Conservation (phyloP, 179 eudicot species). For the Patellifolia procumbens region DNA sequence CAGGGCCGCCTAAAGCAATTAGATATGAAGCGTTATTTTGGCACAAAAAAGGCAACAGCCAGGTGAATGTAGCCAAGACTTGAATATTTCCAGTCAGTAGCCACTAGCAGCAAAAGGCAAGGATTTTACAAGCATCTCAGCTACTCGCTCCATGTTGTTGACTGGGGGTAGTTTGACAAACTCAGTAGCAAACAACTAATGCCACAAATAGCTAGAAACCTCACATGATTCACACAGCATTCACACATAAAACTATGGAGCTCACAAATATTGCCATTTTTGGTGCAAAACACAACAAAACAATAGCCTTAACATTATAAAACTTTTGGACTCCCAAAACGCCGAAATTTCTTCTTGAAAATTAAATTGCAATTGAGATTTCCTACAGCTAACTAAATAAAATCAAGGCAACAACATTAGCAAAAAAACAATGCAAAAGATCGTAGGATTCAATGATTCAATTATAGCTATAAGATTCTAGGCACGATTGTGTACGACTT, state of each 20-base stretch:
- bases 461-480: too few relatives aligned
- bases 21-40: not conserved
- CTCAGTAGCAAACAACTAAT: not conserved
- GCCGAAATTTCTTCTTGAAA: too few relatives aligned
- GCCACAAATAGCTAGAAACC: not conserved
- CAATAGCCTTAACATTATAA: not conserved
- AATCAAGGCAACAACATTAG: not conserved
- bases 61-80: not conserved
- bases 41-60: not conserved
- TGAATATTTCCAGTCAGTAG: not conserved
- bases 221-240: not conserved
- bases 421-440: too few relatives aligned
- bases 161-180: not conserved
- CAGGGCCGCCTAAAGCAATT: not conserved
- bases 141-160: not conserved
- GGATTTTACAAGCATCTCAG: not conserved
- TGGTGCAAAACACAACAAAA: not conserved
- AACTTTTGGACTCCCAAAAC: not conserved
- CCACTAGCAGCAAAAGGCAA: not conserved
- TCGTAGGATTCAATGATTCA: too few relatives aligned
- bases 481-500: too few relatives aligned
- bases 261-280: not conserved
- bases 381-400: not conserved
- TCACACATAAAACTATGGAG: not conserved
- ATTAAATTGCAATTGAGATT: too few relatives aligned